These are phyloP conservation scores for Massospora cicadina DNA, from an alignment of 371 early-diverging fungal genomes.

Conservation along the genomic window DNA sequence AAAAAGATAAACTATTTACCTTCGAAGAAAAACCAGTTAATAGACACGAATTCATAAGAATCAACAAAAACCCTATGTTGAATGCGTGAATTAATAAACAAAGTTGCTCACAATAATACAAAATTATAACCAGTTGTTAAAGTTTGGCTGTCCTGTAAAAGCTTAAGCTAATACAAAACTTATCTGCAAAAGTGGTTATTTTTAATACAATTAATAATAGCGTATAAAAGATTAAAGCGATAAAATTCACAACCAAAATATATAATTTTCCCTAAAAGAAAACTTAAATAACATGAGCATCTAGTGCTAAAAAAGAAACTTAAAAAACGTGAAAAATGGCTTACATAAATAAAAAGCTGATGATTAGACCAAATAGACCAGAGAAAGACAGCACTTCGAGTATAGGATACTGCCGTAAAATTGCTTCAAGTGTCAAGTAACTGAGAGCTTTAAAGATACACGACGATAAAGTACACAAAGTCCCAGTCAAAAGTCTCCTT, in stretches of 20 bases:
- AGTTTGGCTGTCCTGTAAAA: neutral
- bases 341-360: neutral
- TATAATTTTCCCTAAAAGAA: neutral
- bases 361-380: neutral
- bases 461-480: neutral
- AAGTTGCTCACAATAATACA: neutral
- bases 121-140: neutral
- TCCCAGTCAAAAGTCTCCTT: neutral
- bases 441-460: neutral
- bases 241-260: too few relatives aligned
- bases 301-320: too few relatives aligned
- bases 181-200: neutral
- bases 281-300: too few relatives aligned
- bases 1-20: neutral
- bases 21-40: neutral
- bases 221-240: neutral
- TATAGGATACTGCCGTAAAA: neutral
- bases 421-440: neutral
- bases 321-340: too few relatives aligned
- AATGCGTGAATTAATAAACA: neutral
- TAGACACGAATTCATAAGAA: neutral
- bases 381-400: neutral
- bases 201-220: neutral
- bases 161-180: neutral
- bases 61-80: neutral